These are phyloP conservation scores for Coniochaeta pulveracea DNA, from an alignment of 2,329 filamentous ascomycete genomes.

Conservation along the genomic window DNA sequence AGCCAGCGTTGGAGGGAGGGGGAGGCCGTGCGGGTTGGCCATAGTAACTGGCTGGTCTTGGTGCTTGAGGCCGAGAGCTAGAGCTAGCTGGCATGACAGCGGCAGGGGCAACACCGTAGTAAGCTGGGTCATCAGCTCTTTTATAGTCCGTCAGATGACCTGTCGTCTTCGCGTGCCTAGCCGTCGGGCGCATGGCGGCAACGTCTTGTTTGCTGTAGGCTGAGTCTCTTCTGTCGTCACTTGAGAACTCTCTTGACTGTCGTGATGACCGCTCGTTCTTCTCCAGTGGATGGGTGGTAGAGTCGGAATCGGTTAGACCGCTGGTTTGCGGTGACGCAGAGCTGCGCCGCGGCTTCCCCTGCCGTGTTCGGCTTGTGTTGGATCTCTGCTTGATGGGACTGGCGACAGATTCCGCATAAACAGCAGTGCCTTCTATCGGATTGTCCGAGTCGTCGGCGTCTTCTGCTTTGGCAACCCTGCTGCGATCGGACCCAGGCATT, in stretches of 20 bases:
- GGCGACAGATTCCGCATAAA: slow-evolving; percentile 36
- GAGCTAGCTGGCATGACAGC: slow-evolving; percentile 17
- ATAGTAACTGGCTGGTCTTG: slow-evolving; percentile 25
- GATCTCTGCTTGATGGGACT: slow-evolving; percentile 36
- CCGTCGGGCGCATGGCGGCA: slow-evolving; percentile 17
- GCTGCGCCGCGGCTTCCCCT: slow-evolving; percentile 24
- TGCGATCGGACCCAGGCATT: slow-evolving; percentile 28
- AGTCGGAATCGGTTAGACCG: slow-evolving; percentile 29
- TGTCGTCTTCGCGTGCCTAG: slow-evolving; percentile 25
- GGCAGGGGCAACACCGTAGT: slow-evolving; percentile 26
- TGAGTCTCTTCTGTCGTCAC: slow-evolving; percentile 13
- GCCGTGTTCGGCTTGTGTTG: slow-evolving; percentile 39
- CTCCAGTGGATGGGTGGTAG: slow-evolving; percentile 24
- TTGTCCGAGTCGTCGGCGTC: slow-evolving; percentile 39
- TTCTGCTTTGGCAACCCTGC: slow-evolving; percentile 32
- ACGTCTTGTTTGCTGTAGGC: slow-evolving; percentile 6
- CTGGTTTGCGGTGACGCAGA: slow-evolving; percentile 22
- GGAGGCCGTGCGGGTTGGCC: slow-evolving; percentile 21
- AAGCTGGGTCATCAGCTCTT: slow-evolving; percentile 23
- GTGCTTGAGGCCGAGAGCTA: slow-evolving; percentile 28
- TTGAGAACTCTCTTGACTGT: neutral
- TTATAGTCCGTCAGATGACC: slow-evolving; percentile 16
- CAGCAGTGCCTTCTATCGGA: slow-evolving; percentile 23
- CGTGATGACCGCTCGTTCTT: too few relatives aligned
- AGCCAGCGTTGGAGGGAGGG: slow-evolving; percentile 23